Evolutionary conservation across 345 rosid species (phyloP).

Genomic region (Gossypium raimondii): DNA sequence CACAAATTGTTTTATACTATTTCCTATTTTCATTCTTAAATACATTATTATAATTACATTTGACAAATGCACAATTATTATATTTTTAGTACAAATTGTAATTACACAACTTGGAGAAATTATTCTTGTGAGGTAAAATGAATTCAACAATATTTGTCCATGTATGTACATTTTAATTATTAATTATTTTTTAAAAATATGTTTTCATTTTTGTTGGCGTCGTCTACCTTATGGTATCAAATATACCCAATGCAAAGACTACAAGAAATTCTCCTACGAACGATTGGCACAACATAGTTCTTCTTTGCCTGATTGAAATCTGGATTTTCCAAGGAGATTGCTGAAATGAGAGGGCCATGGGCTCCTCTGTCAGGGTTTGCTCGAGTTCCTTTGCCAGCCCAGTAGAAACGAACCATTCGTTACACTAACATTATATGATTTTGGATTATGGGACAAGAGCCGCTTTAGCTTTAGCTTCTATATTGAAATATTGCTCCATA

Average conservation of each 20-base stretch:
- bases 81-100: too few relatives aligned
- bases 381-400: slow-evolving; percentile 46
- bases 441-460: slow-evolving; percentile 12
- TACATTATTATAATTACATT: too few relatives aligned
- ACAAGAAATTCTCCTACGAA: slow-evolving; percentile 19
- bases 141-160: too few relatives aligned
- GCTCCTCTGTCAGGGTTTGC: slow-evolving; percentile 21
- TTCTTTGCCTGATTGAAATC: slow-evolving; percentile 17
- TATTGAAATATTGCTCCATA: slow-evolving; percentile 29
- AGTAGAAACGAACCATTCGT: slow-evolving; percentile 25
- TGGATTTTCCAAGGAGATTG: slow-evolving; percentile 27
- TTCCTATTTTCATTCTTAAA: too few relatives aligned
- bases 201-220: too few relatives aligned
- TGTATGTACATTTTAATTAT: too few relatives aligned
- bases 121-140: too few relatives aligned
- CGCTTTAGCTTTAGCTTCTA: slow-evolving; percentile 27
- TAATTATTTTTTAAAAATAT: too few relatives aligned
- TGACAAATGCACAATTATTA: too few relatives aligned
- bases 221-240: too few relatives aligned
- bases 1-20: too few relatives aligned
- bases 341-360: slow-evolving; percentile 35
- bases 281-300: slow-evolving; percentile 7
- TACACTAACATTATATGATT: slow-evolving; percentile 5
- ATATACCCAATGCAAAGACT: slow-evolving; percentile 10
- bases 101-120: too few relatives aligned